phyloP scores from a whole-genome alignment of 495 filamentous ascomycete species.

The Podospora pseudocomata region DNA sequence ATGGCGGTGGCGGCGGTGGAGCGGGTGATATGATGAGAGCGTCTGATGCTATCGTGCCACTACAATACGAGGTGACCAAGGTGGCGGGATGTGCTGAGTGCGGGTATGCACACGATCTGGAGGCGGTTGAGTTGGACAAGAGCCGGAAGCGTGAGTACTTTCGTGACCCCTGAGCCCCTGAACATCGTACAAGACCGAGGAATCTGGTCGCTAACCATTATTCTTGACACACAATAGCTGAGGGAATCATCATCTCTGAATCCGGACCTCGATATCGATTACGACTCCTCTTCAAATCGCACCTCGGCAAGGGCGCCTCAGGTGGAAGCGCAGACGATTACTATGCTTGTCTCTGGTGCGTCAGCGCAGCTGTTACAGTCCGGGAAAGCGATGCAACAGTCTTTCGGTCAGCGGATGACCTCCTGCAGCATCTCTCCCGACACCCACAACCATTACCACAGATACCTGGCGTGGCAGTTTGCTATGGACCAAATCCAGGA shows the following conservation, averaged over 20 bases:
- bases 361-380: slow-evolving; percentile 25
- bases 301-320: slow-evolving; percentile 23
- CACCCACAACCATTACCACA: slow-evolving; percentile 40
- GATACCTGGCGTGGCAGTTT: slow-evolving; percentile 34
- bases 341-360: slow-evolving; percentile 41
- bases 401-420: slow-evolving; percentile 31
- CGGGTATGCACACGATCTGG: slow-evolving; percentile 32
- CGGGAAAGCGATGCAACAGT: slow-evolving; percentile 40
- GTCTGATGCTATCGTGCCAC: slow-evolving; percentile 20
- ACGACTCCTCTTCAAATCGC: slow-evolving; percentile 40
- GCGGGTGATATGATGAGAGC: slow-evolving; percentile 24
- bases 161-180: background rate
- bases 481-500: slow-evolving; percentile 33
- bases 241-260: slow-evolving; percentile 25
- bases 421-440: slow-evolving; percentile 34
- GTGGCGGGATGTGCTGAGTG: slow-evolving; percentile 34
- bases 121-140: slow-evolving; percentile 33
- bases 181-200: background rate
- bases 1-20: slow-evolving; percentile 13
- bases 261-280: slow-evolving; percentile 31
- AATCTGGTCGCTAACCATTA: background rate
- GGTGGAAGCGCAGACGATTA: slow-evolving; percentile 15
- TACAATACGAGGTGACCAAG: slow-evolving; percentile 20
- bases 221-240: slow-evolving; percentile 18
- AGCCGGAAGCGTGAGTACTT: slow-evolving; percentile 27